Percentiles rank a stretch among this genome's conserved stretches.
phyloP scores from a whole-genome alignment of 768 basidiomycete genomes.

The Phallus indusiatus region DNA sequence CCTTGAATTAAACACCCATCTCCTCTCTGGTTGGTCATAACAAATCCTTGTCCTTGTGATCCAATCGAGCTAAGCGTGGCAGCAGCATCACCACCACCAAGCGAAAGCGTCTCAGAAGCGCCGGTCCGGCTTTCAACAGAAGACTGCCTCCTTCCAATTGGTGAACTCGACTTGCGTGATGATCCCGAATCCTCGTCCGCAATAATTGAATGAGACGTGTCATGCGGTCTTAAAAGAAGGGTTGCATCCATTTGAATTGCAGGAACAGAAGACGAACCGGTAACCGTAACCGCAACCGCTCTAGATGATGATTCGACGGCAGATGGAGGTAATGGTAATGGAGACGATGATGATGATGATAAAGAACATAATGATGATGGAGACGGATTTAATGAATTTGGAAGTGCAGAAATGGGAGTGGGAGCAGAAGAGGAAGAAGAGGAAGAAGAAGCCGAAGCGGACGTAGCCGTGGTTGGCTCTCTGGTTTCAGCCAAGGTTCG shows the following conservation, averaged over 20 bases:
- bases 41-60: neutral
- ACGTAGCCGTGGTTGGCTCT: neutral
- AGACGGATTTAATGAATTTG: no score
- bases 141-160: neutral
- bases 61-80: neutral
- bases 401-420: neutral
- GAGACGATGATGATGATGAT: neutral
- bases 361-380: no score
- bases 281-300: neutral
- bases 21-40: neutral
- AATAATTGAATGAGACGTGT: neutral
- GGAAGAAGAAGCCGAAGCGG: neutral
- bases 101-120: neutral
- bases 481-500: constrained; percentile 6
- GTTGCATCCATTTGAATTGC: neutral
- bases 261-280: neutral
- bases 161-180: neutral
- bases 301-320: neutral
- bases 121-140: no score
- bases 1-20: neutral
- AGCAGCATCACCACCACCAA: neutral
- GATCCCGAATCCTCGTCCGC: neutral
- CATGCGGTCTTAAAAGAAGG: neutral
- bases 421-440: neutral
- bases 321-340: neutral